Conservation (phyloP, 106 monocot species). For the Apostasia ramifera region DNA sequence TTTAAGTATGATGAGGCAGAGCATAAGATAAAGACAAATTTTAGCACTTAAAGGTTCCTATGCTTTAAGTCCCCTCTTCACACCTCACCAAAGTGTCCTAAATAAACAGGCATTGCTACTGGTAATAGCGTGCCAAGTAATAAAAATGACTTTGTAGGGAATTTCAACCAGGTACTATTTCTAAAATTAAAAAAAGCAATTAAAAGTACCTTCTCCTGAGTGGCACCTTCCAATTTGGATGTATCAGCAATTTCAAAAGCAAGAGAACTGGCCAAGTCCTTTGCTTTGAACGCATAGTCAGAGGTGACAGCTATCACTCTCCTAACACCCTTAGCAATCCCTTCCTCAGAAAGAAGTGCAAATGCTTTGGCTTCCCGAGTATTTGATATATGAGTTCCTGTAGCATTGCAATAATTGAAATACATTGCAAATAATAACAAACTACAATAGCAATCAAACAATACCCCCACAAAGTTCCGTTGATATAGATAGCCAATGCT, state of each 20-base stretch:
- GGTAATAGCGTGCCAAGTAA: too few relatives aligned
- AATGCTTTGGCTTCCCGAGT: constrained; percentile 93
- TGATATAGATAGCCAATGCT: constrained; percentile 84
- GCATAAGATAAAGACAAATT: too few relatives aligned
- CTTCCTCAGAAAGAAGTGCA: constrained; percentile 94
- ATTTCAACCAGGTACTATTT: background rate
- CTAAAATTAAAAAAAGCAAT: background rate
- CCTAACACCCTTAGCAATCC: constrained; percentile 93
- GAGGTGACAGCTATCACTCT: constrained; percentile 93
- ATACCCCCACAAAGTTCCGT: constrained; percentile 93
- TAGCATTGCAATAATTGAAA: background rate
- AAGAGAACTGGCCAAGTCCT: constrained; percentile 53
- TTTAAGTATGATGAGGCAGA: too few relatives aligned
- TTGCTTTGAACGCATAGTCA: constrained; percentile 64
- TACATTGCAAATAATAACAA: constrained; percentile 8
- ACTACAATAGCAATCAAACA: background rate
- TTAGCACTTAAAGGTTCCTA: too few relatives aligned
- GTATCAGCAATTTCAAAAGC: constrained; percentile 57
- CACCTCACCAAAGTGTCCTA: too few relatives aligned
- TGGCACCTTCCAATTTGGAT: constrained; percentile 42
- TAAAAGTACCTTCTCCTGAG: constrained; percentile 67
- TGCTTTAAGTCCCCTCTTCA: too few relatives aligned
- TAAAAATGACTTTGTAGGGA: background rate
- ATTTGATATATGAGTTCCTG: constrained; percentile 94
- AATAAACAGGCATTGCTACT: too few relatives aligned